Evolutionary conservation across 352 stramenopile species (phyloP).

Genomic region (Blastocystis sp.): DNA sequence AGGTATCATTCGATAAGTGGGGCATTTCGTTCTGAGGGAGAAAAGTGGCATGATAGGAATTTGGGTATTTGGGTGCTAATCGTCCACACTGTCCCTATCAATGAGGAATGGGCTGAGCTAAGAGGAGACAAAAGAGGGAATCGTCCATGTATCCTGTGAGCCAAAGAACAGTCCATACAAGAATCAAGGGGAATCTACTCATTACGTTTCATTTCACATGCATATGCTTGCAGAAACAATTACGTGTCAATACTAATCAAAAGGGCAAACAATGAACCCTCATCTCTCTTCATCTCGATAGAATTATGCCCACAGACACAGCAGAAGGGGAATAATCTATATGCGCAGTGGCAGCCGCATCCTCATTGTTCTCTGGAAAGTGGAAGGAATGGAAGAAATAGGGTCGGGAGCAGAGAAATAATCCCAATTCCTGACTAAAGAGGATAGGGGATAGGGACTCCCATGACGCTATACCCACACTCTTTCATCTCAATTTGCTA

Average conservation of each 20-base stretch:
- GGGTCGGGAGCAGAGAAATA: neutral
- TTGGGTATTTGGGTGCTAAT: neutral
- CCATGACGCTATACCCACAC: neutral
- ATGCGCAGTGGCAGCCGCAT: too few species aligned
- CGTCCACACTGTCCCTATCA: neutral
- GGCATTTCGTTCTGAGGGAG: slow-evolving; percentile 5
- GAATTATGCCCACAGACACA: too few species aligned
- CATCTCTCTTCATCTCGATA: too few species aligned
- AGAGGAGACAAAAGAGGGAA: too few species aligned
- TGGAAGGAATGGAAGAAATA: neutral
- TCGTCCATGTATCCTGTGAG: too few species aligned
- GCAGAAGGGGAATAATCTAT: too few species aligned
- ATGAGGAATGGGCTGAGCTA: too few species aligned
- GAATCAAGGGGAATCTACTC: neutral
- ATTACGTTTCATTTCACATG: neutral
- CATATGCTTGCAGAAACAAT: neutral
- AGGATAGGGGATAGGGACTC: neutral
- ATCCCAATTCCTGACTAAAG: neutral
- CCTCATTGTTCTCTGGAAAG: neutral
- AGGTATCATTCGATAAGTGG: slow-evolving; percentile 49
- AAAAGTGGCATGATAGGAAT: neutral
- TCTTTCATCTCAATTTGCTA: slow-evolving; percentile 15
- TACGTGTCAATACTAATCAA: neutral
- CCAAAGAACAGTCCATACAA: too few species aligned
- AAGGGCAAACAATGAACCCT: neutral